Percentiles rank a stretch among this genome's conserved stretches.
These are phyloP conservation scores for Yarrowia sp. DNA, from an alignment of 805 yeast genomes.

Conservation along the genomic window DNA sequence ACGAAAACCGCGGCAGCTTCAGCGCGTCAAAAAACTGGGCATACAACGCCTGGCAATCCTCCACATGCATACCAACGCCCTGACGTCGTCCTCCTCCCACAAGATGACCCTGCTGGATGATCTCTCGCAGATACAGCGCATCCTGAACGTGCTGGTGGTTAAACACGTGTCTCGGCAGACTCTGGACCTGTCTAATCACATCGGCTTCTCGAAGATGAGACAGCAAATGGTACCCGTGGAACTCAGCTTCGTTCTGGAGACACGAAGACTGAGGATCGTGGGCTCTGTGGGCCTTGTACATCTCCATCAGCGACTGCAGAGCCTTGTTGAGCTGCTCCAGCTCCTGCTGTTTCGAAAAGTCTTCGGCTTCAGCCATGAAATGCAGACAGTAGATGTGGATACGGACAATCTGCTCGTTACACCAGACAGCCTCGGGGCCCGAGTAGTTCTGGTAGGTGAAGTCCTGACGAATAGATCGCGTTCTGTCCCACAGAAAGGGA, in stretches of 20 bases:
- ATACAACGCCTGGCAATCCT: constrained; percentile 61
- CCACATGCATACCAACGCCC: constrained; percentile 39
- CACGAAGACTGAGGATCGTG: constrained; percentile 46
- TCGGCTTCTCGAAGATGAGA: constrained; percentile 84
- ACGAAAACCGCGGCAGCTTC: constrained; percentile 50
- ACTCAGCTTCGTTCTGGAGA: constrained; percentile 87
- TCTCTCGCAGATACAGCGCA: constrained; percentile 67
- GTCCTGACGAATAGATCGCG: constrained; percentile 94
- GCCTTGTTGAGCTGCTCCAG: constrained; percentile 91
- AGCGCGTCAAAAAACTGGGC: constrained; percentile 55
- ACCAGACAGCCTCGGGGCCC: constrained; percentile 90
- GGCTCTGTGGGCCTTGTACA: constrained; percentile 73
- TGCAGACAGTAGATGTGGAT: constrained; percentile 81
- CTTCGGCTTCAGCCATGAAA: constrained; percentile 79
- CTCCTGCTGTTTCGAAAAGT: constrained; percentile 92
- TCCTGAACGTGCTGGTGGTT: constrained; percentile 58
- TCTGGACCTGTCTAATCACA: constrained; percentile 69
- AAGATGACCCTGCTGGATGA: constrained; percentile 61
- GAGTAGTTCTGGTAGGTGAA: constrained; percentile 91
- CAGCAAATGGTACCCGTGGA: constrained; percentile 80
- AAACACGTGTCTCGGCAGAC: constrained; percentile 58
- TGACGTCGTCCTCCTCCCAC: constrained; percentile 45
- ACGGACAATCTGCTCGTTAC: constrained; percentile 87
- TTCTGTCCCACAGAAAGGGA: constrained; percentile 94
- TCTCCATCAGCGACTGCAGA: constrained; percentile 80